phyloP scores from a whole-genome alignment of 352 stramenopile genomes.

The Phytophthora syringae region DNA sequence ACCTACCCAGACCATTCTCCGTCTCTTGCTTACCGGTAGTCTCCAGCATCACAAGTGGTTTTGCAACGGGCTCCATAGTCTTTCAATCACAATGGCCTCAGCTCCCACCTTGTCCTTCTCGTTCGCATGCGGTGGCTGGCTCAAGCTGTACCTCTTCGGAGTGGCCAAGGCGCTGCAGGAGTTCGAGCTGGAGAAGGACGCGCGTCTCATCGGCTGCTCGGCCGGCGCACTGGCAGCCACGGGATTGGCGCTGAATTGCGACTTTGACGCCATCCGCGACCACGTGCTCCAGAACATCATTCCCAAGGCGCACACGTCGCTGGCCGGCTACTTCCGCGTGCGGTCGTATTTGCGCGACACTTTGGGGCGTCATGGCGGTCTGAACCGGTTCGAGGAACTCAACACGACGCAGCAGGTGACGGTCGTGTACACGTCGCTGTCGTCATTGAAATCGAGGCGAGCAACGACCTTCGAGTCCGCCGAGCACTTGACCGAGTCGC shows the following conservation, averaged over 20 bases:
- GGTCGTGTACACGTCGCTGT: constrained; percentile 82
- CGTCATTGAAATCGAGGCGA: constrained; percentile 66
- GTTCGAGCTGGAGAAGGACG: constrained; percentile 60
- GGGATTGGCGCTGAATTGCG: constrained; percentile 69
- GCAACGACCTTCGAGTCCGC: constrained; percentile 69
- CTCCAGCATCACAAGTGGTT: constrained; percentile 4
- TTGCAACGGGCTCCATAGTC: not conserved
- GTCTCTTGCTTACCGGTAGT: too few species aligned
- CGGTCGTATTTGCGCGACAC: constrained; percentile 70
- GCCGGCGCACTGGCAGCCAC: constrained; percentile 77
- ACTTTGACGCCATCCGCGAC: constrained; percentile 78
- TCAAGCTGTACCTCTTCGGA: constrained; percentile 91
- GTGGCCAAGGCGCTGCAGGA: constrained; percentile 87
- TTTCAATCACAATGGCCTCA: constrained; percentile 31
- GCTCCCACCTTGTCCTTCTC: constrained; percentile 65
- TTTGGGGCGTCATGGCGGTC: constrained; percentile 37
- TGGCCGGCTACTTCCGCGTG: constrained; percentile 69
- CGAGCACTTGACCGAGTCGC: constrained; percentile 65
- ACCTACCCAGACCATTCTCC: constrained; percentile 1
- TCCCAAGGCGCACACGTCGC: constrained; percentile 55
- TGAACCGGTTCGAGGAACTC: constrained; percentile 61
- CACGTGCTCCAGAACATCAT: constrained; percentile 66
- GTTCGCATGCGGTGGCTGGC: constrained; percentile 87
- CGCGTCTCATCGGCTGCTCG: constrained; percentile 81
- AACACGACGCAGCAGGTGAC: constrained; percentile 56